phyloP scores from a whole-genome alignment of 208 protist genomes.

The Trichomonas gallinae region DNA sequence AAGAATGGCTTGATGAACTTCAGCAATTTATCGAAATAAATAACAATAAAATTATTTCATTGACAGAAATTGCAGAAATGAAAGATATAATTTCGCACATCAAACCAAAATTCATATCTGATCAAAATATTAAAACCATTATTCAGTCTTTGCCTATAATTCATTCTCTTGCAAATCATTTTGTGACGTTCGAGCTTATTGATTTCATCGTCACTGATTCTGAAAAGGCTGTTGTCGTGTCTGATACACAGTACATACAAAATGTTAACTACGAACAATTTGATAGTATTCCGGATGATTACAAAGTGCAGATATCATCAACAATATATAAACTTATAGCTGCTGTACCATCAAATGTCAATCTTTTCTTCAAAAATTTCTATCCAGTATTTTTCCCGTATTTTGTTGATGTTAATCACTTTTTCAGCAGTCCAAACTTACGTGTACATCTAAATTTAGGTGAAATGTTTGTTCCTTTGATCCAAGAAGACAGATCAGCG shows the following conservation, averaged over 20 bases:
- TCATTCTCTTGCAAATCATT: neutral
- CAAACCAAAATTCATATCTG: neutral
- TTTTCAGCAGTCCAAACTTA: neutral
- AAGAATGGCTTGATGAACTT: neutral
- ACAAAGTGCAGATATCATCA: neutral
- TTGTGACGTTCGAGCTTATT: neutral
- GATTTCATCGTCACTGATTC: neutral
- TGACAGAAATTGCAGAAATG: neutral
- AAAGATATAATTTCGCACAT: neutral
- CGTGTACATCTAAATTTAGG: neutral
- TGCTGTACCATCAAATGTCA: neutral
- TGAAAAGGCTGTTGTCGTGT: neutral
- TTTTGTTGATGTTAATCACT: neutral
- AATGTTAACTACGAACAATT: neutral
- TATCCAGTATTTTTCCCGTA: neutral
- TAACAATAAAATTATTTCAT: neutral
- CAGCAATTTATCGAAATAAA: neutral
- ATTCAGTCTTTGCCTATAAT: neutral
- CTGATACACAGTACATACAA: neutral
- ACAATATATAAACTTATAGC: neutral
- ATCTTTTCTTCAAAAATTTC: neutral
- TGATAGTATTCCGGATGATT: neutral
- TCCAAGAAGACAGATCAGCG: neutral
- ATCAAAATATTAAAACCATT: neutral
- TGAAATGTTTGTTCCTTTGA: neutral